A percentile compares a stretch with the other conserved stretches of the same genome.
Conservation (phyloP, 257 asterid species). For the Fraxinus anomala region DNA sequence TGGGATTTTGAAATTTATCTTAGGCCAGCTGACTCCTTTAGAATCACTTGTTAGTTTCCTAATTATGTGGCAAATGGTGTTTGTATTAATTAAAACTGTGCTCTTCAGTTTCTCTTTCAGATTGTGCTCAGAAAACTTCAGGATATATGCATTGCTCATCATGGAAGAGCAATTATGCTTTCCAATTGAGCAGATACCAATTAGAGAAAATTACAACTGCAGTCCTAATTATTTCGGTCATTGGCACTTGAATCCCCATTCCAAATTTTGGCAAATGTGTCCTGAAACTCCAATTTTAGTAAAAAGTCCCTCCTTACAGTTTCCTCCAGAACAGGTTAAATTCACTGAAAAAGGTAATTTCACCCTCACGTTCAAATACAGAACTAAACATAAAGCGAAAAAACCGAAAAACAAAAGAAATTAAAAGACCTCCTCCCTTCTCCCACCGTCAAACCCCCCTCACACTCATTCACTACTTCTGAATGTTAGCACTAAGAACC, state of each 20-base stretch:
- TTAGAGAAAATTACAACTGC: neutral
- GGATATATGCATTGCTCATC: conserved; percentile 7
- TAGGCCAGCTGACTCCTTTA: conserved; percentile 17
- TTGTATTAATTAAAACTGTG: conserved; percentile 16
- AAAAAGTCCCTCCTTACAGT: no score
- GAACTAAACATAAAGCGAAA: neutral
- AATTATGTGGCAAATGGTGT: conserved; percentile 3
- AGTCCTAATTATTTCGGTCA: neutral
- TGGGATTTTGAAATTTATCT: conserved; percentile 13
- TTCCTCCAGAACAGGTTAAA: neutral
- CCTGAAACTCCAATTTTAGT: neutral
- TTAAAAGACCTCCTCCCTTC: neutral
- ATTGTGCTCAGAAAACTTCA: conserved; percentile 13
- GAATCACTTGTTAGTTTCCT: neutral
- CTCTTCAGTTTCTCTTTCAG: conserved; percentile 1
- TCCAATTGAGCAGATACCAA: conserved; percentile 1
- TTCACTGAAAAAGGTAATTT: neutral
- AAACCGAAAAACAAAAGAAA: neutral
- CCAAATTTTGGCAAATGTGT: neutral
- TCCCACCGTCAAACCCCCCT: neutral
- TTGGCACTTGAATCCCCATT: neutral
- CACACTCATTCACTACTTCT: neutral
- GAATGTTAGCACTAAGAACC: neutral
- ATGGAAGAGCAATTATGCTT: conserved; percentile 19
- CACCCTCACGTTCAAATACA: neutral